Conservation (phyloP, 345 rosid genomes). For the Eucalyptus erythrocorys region DNA sequence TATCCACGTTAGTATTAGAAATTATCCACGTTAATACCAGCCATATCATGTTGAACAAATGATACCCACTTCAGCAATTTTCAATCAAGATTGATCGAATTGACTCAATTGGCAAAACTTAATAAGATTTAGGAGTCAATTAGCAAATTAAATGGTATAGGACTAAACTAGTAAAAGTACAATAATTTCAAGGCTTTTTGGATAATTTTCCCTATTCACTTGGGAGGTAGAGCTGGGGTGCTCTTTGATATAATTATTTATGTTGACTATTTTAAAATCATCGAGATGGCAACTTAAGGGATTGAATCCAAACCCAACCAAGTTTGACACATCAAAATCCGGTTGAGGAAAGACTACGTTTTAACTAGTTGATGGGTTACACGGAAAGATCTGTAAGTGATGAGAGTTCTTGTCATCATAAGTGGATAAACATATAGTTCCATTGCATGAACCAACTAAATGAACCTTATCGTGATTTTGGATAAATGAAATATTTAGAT, state of each 20-base stretch:
- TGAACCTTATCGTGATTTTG: not conserved
- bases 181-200: too few relatives aligned
- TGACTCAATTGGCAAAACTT: too few relatives aligned
- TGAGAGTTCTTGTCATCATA: not conserved
- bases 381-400: not conserved
- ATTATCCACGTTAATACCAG: accelerated
- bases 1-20: accelerated
- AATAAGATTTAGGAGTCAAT: too few relatives aligned
- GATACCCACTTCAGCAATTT: accelerated
- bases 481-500: not conserved
- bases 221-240: not conserved
- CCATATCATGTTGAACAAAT: accelerated
- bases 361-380: not conserved
- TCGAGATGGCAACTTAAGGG: not conserved
- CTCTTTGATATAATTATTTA: not conserved
- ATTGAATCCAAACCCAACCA: not conserved
- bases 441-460: not conserved
- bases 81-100: accelerated
- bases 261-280: not conserved
- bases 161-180: too few relatives aligned
- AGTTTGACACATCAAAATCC: not conserved
- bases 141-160: accelerated
- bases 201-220: not conserved
- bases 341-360: not conserved
- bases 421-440: not conserved